A percentile compares a stretch with the other conserved stretches of the same genome.
These are phyloP conservation scores for Entomortierella beljakovae DNA, from an alignment of 192 early-diverging fungal species.

Conservation along the genomic window DNA sequence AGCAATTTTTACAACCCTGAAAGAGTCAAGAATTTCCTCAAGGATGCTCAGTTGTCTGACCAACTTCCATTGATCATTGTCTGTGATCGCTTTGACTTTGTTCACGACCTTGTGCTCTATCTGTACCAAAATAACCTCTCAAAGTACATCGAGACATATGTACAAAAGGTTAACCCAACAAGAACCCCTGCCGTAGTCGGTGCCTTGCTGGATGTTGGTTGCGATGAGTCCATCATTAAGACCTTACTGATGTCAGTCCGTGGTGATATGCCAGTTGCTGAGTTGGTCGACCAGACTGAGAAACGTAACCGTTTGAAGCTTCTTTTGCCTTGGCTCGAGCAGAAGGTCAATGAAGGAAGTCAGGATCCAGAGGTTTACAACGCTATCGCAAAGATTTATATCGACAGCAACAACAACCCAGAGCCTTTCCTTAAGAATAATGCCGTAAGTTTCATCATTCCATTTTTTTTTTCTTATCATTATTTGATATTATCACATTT, in stretches of 20 bases:
- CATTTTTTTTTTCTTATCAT: background rate
- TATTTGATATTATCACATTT: background rate
- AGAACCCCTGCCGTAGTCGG: constrained; percentile 97
- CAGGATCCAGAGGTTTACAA: constrained; percentile 95
- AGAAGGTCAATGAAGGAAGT: constrained; percentile 87
- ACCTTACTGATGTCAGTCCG: constrained; percentile 88
- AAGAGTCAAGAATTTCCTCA: constrained; percentile 99
- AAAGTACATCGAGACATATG: constrained; percentile 99
- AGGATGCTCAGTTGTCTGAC: constrained; percentile 96
- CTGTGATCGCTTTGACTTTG: constrained; percentile 97
- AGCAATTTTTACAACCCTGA: constrained; percentile 97
- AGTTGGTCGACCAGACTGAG: constrained; percentile 91
- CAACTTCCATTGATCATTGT: constrained; percentile 99
- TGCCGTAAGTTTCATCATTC: constrained; percentile 53
- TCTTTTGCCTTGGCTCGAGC: constrained; percentile 94
- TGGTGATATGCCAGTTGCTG: constrained; percentile 84
- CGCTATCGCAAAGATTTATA: constrained; percentile 98
- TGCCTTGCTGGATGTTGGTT: constrained; percentile 97
- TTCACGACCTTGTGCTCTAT: constrained; percentile 96
- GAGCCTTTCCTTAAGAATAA: constrained; percentile 95
- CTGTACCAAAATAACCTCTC: constrained; percentile 93
- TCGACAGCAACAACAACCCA: constrained; percentile 99
- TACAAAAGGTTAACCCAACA: constrained; percentile 97
- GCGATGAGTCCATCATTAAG: constrained; percentile 95
- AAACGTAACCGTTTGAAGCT: constrained; percentile 98